Base-by-base conservation (phyloP, 495 filamentous ascomycete species). In the Tuber aestivum region DNA sequence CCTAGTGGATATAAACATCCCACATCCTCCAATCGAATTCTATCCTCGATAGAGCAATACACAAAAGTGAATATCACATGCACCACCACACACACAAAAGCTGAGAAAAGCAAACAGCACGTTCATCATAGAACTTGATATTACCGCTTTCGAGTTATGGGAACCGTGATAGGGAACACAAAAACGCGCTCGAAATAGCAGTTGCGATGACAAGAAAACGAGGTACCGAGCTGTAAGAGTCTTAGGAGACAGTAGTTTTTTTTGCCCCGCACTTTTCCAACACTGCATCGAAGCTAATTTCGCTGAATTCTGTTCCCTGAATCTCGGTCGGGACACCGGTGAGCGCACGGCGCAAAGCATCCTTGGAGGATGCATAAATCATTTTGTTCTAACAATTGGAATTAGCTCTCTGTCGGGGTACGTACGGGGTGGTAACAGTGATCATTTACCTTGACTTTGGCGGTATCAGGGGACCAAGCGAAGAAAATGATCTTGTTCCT, bases 401-500 rank as follows among this genome's bases (percentile, higher is more conserved):
- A 38, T 41, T 74, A 72, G 82, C 70, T 81, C 79, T 71, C 69
- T 8, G 56, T 75, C 71, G 32, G 42, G 20, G 2, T 44, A 61
- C n/a, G 20, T n/a, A n/a, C n/a, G n/a, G 27, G 20, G 20, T 61
- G 45, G 70, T 42, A 37, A 75, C 41, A n/a, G 20, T 41, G 61
- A 50, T 56, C 72, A 74, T 91, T 85, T 86, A 97, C 95, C 86
- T 91, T 89, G 84, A 93, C 90, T 77, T 90, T 86, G 77, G 93
- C 91, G 83, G 94, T 89, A 87, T 92, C 90, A 70, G 95, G 95
- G 75, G 92, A 92, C 94, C 94, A 99, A 76, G 91, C 88, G 83
- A 97, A 92, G 87, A 98, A 97, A 80, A 92, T 91, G 82, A 99
- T 95, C 89, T 99, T 99, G 89, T 89, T 94, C 85, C 95, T 95